Evolutionary conservation across 2,329 filamentous ascomycete species (phyloP).

Genomic region (Colletotrichum abscissum): DNA sequence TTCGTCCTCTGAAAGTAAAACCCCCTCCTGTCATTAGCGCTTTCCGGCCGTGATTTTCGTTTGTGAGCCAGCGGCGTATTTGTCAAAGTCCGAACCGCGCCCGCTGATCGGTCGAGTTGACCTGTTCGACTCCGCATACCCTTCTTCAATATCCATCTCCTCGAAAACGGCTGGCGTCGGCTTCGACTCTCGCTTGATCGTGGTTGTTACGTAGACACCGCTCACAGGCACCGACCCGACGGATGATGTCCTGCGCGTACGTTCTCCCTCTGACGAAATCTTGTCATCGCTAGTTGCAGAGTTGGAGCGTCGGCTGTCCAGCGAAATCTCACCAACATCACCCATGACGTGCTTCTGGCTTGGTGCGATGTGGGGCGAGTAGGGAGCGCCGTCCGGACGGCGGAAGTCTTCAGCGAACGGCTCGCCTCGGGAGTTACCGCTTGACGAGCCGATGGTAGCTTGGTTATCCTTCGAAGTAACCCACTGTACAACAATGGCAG

Average conservation of each 20-base stretch:
- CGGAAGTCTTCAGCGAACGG: constrained; percentile 16
- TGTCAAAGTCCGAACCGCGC: neutral
- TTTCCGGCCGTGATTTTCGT: constrained; percentile 20
- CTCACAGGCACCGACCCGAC: neutral
- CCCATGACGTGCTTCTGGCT: constrained; percentile 41
- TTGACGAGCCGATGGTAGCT: constrained; percentile 36
- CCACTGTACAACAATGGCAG: constrained; percentile 71
- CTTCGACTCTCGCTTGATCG: constrained; percentile 49
- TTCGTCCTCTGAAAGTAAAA: neutral
- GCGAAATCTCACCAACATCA: constrained; percentile 39
- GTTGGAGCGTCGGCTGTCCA: constrained; percentile 23
- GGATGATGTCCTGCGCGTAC: neutral
- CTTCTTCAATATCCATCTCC: constrained; percentile 21
- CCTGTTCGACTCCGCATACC: neutral
- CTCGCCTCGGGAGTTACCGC: constrained; percentile 6
- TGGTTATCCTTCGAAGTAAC: constrained; percentile 60
- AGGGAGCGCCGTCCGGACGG: neutral
- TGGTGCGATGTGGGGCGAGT: constrained; percentile 33
- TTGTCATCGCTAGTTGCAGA: constrained; percentile 24
- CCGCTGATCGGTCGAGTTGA: neutral
- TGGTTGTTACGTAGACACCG: constrained; percentile 50
- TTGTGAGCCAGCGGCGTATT: neutral
- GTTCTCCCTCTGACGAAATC: neutral
- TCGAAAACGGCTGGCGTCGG: constrained; percentile 29
- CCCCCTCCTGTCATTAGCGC: neutral